phyloP scores from a whole-genome alignment of 78 protist genomes.

The Tieghemostelium lacteum region DNA sequence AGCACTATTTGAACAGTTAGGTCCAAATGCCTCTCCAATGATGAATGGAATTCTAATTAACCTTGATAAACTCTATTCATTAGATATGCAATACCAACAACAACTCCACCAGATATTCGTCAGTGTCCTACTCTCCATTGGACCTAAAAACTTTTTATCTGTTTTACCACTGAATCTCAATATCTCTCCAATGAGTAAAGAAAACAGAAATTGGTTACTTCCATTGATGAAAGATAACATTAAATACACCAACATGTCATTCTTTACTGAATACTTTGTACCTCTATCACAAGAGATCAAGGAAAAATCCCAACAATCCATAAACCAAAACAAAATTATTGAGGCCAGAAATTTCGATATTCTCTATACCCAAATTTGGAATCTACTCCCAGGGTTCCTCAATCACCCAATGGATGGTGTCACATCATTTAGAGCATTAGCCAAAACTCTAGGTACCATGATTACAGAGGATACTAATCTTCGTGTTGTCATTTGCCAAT shows the following conservation, averaged over 20 bases:
- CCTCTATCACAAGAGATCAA: slow-evolving; percentile 29
- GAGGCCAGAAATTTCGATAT: slow-evolving; percentile 55
- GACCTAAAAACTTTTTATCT: slow-evolving; percentile 40
- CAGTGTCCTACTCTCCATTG: slow-evolving; percentile 20
- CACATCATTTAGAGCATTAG: slow-evolving; percentile 21
- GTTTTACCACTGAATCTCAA: slow-evolving; percentile 59
- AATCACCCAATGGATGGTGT: slow-evolving; percentile 30
- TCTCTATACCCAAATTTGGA: slow-evolving; percentile 51
- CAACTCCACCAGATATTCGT: slow-evolving; percentile 13
- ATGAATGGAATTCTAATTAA: slow-evolving; percentile 7
- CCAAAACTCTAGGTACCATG: slow-evolving; percentile 22
- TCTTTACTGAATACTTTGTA: slow-evolving; percentile 49
- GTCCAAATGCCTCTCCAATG: slow-evolving; percentile 23
- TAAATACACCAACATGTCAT: slow-evolving; percentile 27
- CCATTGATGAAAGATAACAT: slow-evolving; percentile 35
- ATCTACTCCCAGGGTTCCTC: slow-evolving; percentile 63
- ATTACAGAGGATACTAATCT: slow-evolving; percentile 7
- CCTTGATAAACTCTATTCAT: slow-evolving; percentile 5
- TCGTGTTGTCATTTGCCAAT: slow-evolving; percentile 12
- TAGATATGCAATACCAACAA: slow-evolving; percentile 18
- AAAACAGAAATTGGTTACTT: slow-evolving; percentile 45
- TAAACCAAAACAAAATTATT: background rate
- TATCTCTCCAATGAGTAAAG: slow-evolving; percentile 7
- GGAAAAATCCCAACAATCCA: background rate
- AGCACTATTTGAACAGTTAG: slow-evolving; percentile 23